Evolutionary conservation across 2,329 filamentous ascomycete species (phyloP).

Genomic region (Xylariaceae sp.): DNA sequence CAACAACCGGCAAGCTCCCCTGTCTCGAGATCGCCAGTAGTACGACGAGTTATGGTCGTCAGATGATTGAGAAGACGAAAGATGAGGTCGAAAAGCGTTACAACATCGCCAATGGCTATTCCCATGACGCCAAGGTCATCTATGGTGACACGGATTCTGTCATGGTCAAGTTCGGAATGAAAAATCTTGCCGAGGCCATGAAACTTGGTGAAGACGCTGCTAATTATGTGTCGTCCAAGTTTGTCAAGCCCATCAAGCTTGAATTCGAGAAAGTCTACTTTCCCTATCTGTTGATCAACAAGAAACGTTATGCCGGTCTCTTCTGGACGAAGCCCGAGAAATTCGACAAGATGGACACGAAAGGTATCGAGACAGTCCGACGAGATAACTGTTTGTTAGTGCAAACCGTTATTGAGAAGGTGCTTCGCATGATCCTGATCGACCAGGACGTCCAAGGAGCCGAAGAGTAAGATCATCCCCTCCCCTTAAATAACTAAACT

Average conservation of each 20-base stretch:
- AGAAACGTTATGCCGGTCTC: conserved; percentile 96
- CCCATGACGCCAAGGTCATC: conserved; percentile 91
- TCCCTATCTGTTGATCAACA: conserved; percentile 97
- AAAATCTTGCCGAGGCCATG: conserved; percentile 84
- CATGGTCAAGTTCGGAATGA: conserved; percentile 97
- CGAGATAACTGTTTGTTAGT: conserved; percentile 94
- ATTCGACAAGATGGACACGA: conserved; percentile 99
- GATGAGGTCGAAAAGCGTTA: conserved; percentile 89
- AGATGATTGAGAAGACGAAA: conserved; percentile 99
- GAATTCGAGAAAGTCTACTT: conserved; percentile 99
- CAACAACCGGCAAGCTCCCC: conserved; percentile 90
- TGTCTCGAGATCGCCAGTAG: conserved; percentile 94
- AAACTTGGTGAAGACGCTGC: conserved; percentile 91
- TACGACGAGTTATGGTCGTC: conserved; percentile 92
- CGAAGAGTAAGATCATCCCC: conserved; percentile 68
- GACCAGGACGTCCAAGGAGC: conserved; percentile 85
- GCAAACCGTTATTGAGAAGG: conserved; percentile 95
- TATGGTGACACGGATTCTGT: conserved; percentile 99
- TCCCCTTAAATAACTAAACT: conserved; percentile 1
- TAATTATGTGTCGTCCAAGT: conserved; percentile 81
- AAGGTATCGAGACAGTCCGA: conserved; percentile 96
- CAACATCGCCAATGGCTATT: conserved; percentile 89
- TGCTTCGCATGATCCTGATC: conserved; percentile 90
- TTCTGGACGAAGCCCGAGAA: conserved; percentile 95
- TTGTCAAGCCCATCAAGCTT: conserved; percentile 94